phyloP scores from a whole-genome alignment of 352 stramenopile species.

The Phytophthora tubulina region DNA sequence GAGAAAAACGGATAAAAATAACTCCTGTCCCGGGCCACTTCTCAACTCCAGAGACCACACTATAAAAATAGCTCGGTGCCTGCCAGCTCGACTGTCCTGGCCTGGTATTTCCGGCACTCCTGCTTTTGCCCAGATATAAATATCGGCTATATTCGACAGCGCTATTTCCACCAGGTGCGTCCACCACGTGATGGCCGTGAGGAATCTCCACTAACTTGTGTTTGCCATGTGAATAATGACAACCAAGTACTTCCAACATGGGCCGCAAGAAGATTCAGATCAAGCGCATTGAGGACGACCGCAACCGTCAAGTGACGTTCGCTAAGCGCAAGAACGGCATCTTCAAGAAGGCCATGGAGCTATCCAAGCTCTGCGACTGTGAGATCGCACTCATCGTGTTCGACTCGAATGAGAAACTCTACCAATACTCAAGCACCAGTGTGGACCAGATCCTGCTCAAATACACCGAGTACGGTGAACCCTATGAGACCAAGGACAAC shows the following conservation, averaged over 20 bases:
- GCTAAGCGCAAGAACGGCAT: slow-evolving; percentile 87
- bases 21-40: slow-evolving; percentile 20
- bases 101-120: slow-evolving; percentile 40
- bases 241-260: slow-evolving; percentile 47
- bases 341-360: slow-evolving; percentile 90
- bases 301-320: slow-evolving; percentile 88
- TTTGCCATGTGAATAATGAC: slow-evolving; percentile 1
- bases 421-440: slow-evolving; percentile 85
- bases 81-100: slow-evolving; percentile 14
- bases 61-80: slow-evolving; percentile 49
- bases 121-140: slow-evolving; percentile 46
- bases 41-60: slow-evolving; percentile 12
- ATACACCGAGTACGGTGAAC: slow-evolving; percentile 88
- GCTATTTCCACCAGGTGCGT: slow-evolving; percentile 45
- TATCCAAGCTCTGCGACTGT: slow-evolving; percentile 89
- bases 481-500: slow-evolving; percentile 88
- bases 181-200: slow-evolving; percentile 20
- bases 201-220: slow-evolving; percentile 12
- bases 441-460: slow-evolving; percentile 89
- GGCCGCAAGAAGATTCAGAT: slow-evolving; percentile 92
- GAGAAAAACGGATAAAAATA: slow-evolving; percentile 58
- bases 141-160: slow-evolving; percentile 39
- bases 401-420: slow-evolving; percentile 89
- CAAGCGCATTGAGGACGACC: slow-evolving; percentile 87
- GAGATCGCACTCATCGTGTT: slow-evolving; percentile 90